Conservation (phyloP, 306 rosid species). For the Myrica gale region DNA sequence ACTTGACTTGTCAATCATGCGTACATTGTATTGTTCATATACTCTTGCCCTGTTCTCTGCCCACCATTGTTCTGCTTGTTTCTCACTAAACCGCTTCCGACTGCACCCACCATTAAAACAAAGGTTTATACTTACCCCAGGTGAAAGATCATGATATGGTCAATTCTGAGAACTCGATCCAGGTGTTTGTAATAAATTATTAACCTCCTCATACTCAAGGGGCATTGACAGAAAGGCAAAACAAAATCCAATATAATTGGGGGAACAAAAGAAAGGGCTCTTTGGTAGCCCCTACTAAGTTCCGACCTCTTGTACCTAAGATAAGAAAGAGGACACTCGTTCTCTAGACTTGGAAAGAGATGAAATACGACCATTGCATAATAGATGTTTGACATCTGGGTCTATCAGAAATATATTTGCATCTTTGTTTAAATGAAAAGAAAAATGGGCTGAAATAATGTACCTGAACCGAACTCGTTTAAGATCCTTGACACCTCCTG, state of each 20-base stretch:
- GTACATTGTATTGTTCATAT: constrained; percentile 79
- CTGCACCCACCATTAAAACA: constrained; percentile 46
- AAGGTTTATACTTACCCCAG: constrained; percentile 10
- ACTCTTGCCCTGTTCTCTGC: constrained; percentile 90
- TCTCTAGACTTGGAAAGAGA: not conserved
- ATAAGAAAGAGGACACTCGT: not conserved
- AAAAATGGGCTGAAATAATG: not conserved
- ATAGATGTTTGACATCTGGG: not conserved
- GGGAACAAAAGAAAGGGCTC: too few species aligned
- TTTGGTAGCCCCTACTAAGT: too few species aligned
- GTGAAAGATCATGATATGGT: not conserved
- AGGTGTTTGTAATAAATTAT: not conserved
- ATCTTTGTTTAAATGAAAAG: not conserved
- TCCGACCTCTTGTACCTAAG: not conserved
- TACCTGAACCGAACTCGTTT: constrained; percentile 99
- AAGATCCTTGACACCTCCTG: constrained; percentile 85
- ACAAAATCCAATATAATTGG: too few species aligned
- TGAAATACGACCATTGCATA: too few species aligned
- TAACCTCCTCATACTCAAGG: not conserved
- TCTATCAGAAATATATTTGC: not conserved
- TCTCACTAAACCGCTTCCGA: constrained; percentile 95
- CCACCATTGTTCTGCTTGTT: constrained; percentile 99
- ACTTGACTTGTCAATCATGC: constrained; percentile 71
- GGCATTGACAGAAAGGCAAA: not conserved
- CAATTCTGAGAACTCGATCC: not conserved